Evolutionary conservation across 108 stramenopile genomes (phyloP).

Genomic region (Cyclostephanos tholiformis): DNA sequence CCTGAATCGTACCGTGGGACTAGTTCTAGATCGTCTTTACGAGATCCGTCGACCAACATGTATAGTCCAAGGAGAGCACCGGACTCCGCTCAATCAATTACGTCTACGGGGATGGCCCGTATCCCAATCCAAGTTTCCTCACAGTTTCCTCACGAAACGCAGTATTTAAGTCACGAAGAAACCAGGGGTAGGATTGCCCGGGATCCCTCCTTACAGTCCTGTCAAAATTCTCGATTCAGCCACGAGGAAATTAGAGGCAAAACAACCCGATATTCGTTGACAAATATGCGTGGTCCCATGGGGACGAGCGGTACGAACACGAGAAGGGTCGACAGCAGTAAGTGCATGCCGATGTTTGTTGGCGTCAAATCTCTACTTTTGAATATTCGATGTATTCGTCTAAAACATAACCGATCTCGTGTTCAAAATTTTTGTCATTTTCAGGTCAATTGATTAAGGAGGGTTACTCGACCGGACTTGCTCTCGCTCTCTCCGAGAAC

Average conservation of each 20-base stretch:
- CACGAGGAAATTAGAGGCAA: too few species aligned
- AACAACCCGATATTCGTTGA: not conserved
- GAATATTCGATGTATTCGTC: not conserved
- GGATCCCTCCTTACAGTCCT: not conserved
- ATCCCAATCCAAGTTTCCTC: too few species aligned
- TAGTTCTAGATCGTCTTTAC: too few species aligned
- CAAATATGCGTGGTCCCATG: constrained; percentile 15
- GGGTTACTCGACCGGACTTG: constrained; percentile 47
- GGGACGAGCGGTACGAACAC: constrained; percentile 3
- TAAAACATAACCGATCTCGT: constrained; percentile 4
- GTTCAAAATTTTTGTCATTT: not conserved
- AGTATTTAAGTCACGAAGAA: not conserved
- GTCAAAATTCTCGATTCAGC: too few species aligned
- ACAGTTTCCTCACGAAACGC: not conserved
- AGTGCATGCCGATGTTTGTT: not conserved
- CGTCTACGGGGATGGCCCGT: too few species aligned
- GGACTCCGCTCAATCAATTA: not conserved
- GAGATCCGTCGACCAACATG: not conserved
- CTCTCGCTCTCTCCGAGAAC: constrained; percentile 38
- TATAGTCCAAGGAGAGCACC: not conserved
- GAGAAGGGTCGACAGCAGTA: constrained; percentile 15
- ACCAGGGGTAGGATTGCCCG: not conserved
- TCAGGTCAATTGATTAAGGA: constrained; percentile 20
- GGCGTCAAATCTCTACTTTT: not conserved
- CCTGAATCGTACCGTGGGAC: too few species aligned